These are phyloP conservation scores for Brettanomyces naardenensis DNA, from an alignment of 805 yeast genomes.

Conservation along the genomic window DNA sequence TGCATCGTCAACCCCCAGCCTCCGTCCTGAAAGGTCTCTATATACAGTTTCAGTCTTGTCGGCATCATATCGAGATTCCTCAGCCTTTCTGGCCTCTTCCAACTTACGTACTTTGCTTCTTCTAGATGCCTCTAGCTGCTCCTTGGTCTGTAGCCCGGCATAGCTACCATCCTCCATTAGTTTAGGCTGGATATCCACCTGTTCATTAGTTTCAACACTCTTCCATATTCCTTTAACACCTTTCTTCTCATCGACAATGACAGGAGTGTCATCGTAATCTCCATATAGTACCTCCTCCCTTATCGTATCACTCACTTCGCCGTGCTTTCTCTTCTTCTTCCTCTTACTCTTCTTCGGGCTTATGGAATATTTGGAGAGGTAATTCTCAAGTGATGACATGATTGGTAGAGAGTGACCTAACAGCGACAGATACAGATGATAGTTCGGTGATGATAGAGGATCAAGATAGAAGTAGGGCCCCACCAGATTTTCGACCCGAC, in stretches of 20 bases:
- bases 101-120: conserved; percentile 10
- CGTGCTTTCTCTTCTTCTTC: conserved; percentile 2
- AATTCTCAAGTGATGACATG: conserved; percentile 10
- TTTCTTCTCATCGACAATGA: conserved; percentile 8
- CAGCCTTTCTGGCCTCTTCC: conserved; percentile 22
- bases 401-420: too few relatives aligned
- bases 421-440: background rate
- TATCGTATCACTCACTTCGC: conserved; percentile 2
- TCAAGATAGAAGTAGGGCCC: too few relatives aligned
- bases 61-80: conserved; percentile 9
- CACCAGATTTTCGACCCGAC: too few relatives aligned
- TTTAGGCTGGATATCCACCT: conserved; percentile 8
- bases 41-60: conserved; percentile 33
- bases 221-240: conserved; percentile 16
- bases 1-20: conserved; percentile 4
- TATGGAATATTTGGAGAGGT: conserved; percentile 7
- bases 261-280: conserved; percentile 18
- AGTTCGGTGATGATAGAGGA: too few relatives aligned
- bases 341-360: conserved; percentile 4
- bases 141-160: conserved; percentile 41
- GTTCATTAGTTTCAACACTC: conserved; percentile 14
- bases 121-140: conserved; percentile 31
- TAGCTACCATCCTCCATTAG: conserved; percentile 17
- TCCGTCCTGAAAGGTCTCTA: conserved; percentile 57
- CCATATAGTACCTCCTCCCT: conserved; percentile 5